A percentile compares a stretch with the other conserved stretches of the same genome.
phyloP scores from a whole-genome alignment of 176 grass and related monocot genomes.

The Phoenix dactylifera region DNA sequence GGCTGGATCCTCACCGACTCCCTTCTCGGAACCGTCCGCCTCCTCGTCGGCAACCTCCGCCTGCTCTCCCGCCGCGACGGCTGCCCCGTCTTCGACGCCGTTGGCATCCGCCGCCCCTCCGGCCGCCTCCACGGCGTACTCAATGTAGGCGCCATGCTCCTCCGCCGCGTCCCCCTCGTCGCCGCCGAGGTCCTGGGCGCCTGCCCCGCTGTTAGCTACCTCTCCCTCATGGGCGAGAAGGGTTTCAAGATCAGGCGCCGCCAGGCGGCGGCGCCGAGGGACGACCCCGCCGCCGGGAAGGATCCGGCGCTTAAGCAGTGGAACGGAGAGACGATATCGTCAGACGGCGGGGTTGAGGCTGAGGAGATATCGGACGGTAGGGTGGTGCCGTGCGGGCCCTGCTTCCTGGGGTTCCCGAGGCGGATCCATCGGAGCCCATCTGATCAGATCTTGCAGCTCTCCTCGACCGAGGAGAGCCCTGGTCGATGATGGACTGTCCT shows the following conservation, averaged over 20 bases:
- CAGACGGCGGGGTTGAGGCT: constrained; percentile 7
- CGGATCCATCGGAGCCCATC: constrained; percentile 54
- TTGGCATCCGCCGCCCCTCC: constrained; percentile 51
- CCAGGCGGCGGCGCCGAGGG: constrained; percentile 1
- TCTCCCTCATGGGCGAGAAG: constrained; percentile 36
- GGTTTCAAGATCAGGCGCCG: constrained; percentile 26
- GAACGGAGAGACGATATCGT: too few relatives aligned
- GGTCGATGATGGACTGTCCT: not conserved
- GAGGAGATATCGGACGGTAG: constrained; percentile 19
- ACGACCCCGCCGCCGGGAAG: not conserved
- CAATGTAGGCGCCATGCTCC: constrained; percentile 44
- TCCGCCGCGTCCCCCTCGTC: constrained; percentile 32
- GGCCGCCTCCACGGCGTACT: constrained; percentile 42
- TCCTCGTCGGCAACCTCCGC: constrained; percentile 57
- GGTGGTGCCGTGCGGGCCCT: constrained; percentile 52
- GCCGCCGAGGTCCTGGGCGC: constrained; percentile 46
- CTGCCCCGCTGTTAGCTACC: constrained; percentile 52
- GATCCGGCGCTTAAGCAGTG: too few relatives aligned
- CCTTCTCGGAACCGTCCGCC: constrained; percentile 50
- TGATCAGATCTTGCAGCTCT: constrained; percentile 37
- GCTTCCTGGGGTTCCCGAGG: constrained; percentile 46
- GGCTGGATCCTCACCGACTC: constrained; percentile 37
- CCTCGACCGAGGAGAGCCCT: constrained; percentile 16
- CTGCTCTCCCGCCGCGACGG: constrained; percentile 45
- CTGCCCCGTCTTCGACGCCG: constrained; percentile 56